phyloP scores from a whole-genome alignment of 2,329 filamentous ascomycete genomes.

The Sporothrix inflata region DNA sequence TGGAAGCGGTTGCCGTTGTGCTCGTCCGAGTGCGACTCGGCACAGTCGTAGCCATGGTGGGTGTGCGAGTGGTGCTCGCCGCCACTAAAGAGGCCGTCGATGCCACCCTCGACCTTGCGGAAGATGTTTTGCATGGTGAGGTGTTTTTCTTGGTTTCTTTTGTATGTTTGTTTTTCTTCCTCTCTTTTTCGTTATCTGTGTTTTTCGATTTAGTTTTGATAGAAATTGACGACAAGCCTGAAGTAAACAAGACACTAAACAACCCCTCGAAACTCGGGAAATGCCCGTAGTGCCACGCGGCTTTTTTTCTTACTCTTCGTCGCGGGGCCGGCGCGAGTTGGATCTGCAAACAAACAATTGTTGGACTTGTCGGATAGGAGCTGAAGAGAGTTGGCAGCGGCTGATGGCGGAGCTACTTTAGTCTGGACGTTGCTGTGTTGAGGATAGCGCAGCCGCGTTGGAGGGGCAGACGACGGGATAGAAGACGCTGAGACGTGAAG shows the following conservation, averaged over 20 bases:
- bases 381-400: constrained; percentile 3
- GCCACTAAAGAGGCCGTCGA: constrained; percentile 45
- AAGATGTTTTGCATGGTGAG: constrained; percentile 47
- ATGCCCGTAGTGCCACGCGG: constrained; percentile 13
- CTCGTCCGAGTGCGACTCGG: constrained; percentile 47
- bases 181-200: background rate
- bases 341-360: background rate
- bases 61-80: constrained; percentile 52
- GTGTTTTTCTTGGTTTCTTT: background rate
- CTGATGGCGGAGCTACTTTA: constrained; percentile 21
- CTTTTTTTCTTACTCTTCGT: background rate
- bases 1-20: constrained; percentile 58
- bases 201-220: background rate
- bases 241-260: background rate
- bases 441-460: constrained; percentile 14
- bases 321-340: constrained; percentile 16
- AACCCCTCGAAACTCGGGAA: background rate
- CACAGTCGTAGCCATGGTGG: constrained; percentile 48
- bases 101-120: constrained; percentile 49
- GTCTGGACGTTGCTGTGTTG: constrained; percentile 14
- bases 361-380: background rate
- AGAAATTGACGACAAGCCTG: background rate
- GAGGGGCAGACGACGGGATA: constrained; percentile 6
- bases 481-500: background rate
- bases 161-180: background rate